Percentiles rank a stretch among this genome's conserved stretches.
These are phyloP conservation scores for Sugiyamaella marilandica DNA, from an alignment of 805 yeast genomes.

Conservation along the genomic window DNA sequence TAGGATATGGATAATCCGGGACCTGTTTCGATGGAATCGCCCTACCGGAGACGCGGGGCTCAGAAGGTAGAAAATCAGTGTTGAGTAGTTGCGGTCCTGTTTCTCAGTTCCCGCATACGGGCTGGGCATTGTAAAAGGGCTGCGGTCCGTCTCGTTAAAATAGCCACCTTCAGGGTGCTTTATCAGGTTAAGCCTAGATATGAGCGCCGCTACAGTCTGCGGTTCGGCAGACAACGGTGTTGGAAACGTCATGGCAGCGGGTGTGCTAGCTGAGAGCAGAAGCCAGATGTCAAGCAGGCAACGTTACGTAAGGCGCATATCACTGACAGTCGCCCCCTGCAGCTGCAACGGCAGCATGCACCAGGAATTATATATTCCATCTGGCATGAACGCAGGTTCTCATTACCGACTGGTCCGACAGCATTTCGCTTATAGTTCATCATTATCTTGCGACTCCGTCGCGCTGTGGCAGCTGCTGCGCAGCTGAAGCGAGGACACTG, in stretches of 20 bases:
- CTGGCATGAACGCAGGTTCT: too few species aligned
- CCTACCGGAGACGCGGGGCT: constrained; percentile 50
- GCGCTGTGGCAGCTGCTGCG: too few species aligned
- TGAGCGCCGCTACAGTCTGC: background rate
- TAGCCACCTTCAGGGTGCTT: constrained; percentile 54
- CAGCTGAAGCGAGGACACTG: too few species aligned
- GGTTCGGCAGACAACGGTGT: background rate
- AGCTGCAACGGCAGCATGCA: too few species aligned
- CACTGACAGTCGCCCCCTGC: too few species aligned
- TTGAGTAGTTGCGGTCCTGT: constrained; percentile 38
- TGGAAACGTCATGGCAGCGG: background rate
- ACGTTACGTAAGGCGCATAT: too few species aligned
- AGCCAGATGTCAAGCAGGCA: too few species aligned
- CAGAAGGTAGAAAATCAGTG: constrained; percentile 49
- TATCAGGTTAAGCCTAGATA: constrained; percentile 6
- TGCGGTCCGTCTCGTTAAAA: constrained; percentile 52
- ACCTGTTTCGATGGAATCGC: constrained; percentile 45
- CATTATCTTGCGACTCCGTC: too few species aligned
- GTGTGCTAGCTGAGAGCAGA: too few species aligned
- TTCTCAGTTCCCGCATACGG: constrained; percentile 30
- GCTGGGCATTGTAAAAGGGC: constrained; percentile 40
- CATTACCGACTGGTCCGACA: too few species aligned
- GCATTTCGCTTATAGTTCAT: too few species aligned
- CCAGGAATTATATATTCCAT: too few species aligned
- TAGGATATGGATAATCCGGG: constrained; percentile 52